Percentiles rank a stretch among this genome's conserved stretches.
These are phyloP conservation scores for Arthrocladium fulminans DNA, from an alignment of 2,329 filamentous ascomycete genomes.

Conservation along the genomic window DNA sequence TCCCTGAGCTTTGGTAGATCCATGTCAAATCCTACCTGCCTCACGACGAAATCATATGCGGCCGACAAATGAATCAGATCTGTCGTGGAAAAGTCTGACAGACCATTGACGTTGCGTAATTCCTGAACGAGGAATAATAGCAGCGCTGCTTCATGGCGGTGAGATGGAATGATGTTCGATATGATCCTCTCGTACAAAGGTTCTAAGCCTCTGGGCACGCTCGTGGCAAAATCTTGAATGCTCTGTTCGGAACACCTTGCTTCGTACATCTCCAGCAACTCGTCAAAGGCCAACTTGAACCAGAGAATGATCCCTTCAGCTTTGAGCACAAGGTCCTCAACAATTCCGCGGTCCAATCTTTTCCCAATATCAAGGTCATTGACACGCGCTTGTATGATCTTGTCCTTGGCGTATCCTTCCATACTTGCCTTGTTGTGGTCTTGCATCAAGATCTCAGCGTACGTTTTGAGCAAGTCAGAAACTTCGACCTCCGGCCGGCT, in stretches of 20 bases:
- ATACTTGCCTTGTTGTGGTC: conserved; percentile 7
- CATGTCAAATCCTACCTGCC: no score
- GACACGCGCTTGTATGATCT: conserved; percentile 1
- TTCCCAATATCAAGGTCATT: conserved; percentile 1
- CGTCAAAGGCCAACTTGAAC: conserved; percentile 37
- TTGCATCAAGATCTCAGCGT: conserved; percentile 3
- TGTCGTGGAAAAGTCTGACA: background rate
- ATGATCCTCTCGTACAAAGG: conserved; percentile 11
- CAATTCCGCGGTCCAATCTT: background rate
- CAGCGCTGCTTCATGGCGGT: conserved; percentile 8
- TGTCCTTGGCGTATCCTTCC: background rate
- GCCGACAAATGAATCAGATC: background rate
- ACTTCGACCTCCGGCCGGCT: conserved; percentile 11
- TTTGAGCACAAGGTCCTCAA: conserved; percentile 28
- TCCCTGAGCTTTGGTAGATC: background rate
- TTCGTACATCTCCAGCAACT: conserved; percentile 24
- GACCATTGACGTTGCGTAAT: background rate
- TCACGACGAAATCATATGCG: background rate
- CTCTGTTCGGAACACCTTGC: conserved; percentile 1
- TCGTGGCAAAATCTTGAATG: conserved; percentile 1
- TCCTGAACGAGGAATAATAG: background rate
- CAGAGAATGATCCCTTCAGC: conserved; percentile 40
- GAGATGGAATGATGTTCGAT: background rate
- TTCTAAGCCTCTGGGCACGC: conserved; percentile 11
- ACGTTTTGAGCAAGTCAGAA: background rate